Percentiles rank a stretch among this genome's conserved stretches.
These are phyloP conservation scores for Kluyveromyces marxianus DNA, from an alignment of 1,139 yeast genomes.

Conservation along the genomic window DNA sequence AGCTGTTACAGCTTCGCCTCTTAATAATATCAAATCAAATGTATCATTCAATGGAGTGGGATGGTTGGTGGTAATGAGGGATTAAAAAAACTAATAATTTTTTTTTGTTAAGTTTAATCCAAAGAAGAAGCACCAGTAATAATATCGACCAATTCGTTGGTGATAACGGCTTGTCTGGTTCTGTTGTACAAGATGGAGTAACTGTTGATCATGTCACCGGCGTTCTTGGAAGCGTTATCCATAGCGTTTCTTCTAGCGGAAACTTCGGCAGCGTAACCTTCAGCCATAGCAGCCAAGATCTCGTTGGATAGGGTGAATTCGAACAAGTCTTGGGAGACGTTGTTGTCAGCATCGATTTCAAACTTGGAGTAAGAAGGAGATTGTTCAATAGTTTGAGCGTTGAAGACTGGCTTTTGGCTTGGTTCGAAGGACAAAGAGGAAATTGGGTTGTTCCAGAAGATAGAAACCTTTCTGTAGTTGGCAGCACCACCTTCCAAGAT, in stretches of 20 bases:
- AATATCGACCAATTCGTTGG: slow-evolving; percentile 98
- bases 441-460: slow-evolving; percentile 80
- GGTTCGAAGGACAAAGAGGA: slow-evolving; percentile 92
- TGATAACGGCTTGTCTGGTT: slow-evolving; percentile 99
- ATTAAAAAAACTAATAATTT: not conserved
- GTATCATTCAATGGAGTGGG: no score
- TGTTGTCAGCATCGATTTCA: slow-evolving; percentile 74
- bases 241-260: slow-evolving; percentile 99
- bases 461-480: slow-evolving; percentile 67
- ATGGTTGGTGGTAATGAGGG: not conserved
- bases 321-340: slow-evolving; percentile 53
- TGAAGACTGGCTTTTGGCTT: slow-evolving; percentile 56
- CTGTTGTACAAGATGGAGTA: slow-evolving; percentile 98
- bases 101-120: slow-evolving; percentile 44
- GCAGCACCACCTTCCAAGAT: slow-evolving; percentile 45
- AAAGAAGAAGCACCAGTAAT: slow-evolving; percentile 99
- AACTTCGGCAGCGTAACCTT: slow-evolving; percentile 96
- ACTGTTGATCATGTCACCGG: slow-evolving; percentile 95
- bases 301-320: slow-evolving; percentile 90
- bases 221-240: slow-evolving; percentile 99
- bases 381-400: slow-evolving; percentile 64
- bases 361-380: slow-evolving; percentile 85
- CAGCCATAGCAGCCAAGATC: slow-evolving; percentile 87
- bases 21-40: no score
- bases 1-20: no score